Base-by-base conservation (phyloP, 2,329 filamentous ascomycete species). In the Apiospora malaysiana region DNA sequence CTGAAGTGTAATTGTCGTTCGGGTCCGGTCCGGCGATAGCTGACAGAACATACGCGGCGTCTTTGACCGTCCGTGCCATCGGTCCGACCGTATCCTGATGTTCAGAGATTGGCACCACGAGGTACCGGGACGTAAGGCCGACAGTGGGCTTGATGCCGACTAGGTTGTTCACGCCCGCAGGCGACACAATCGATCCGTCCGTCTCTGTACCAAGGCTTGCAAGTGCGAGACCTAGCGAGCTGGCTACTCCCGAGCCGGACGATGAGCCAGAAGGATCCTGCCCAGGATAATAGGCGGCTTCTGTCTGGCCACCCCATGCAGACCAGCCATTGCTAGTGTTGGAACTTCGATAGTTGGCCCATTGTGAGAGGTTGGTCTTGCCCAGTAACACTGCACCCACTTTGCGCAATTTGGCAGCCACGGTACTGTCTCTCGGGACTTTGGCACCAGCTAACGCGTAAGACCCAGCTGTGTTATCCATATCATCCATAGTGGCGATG, bases 91-190 rank as follows among this genome's bases (percentile, higher is more conserved):
- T 91, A 75, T 94, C 92, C 75, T 92, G 89, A 74, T 89, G 86
- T 43, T 86, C 79, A 2, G 86, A 88, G 4, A 93, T 89, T 0
- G 92, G 92, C 14, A 94, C 87, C 1, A 93, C 91, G 5, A 91
- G 82, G 71, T 86, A 81, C 18, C 89, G 82, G 1, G 88, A 90
- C 0, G 88, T 92, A 4, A 93, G 82, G 0, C 91, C 91, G 1
- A 92, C 88, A 0, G 90, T 91, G 0, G 91, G 89, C 77, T 91
- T 91, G 77, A 93, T 90, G 1, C 89, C 91, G 0, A 92, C 90
- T 1, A 92, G 73, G 69, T 91, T 90, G 78, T 88, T 91, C 0
- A 74, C 70, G 37, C 79, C 73, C 1, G 82, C 77, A 0, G 91
- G 91, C 5, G 82, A 85, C 1, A 92, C 74, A 67, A 93, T 91